Base-by-base conservation (phyloP, 768 basidiomycete species). In the Panaeolus cyanescens region DNA sequence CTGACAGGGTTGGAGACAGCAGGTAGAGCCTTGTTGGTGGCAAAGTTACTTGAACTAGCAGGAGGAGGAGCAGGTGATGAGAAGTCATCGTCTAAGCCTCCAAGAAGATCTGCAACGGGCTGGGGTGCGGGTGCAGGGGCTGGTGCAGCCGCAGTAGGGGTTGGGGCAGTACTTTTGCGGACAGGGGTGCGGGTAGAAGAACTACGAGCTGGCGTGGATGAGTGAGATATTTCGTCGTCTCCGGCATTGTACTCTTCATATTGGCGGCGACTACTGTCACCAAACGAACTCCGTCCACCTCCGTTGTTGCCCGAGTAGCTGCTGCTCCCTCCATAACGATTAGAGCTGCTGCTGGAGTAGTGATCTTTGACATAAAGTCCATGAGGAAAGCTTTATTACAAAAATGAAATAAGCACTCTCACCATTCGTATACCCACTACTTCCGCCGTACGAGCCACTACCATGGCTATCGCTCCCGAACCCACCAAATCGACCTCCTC, bases 211-310 rank as follows among this genome's bases (percentile, higher is more conserved):
- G 81, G 63, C 70, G 76, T 63, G 40, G 69, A 60, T 67, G 73
- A 33, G 4, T 67, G 60, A 6, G 62, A 63, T 32, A 78, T 70
- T 63, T 96, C 95, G 62, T 98, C 96, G 61, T 94, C 94, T 1
- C 96, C 96, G 12, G 96, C 97, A 65, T 96, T 92, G 73, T 99
- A 99, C 72, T 98, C 96, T 68, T 99, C 96, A 65, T 87, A 98
- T 25, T 85, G 83, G 59, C 85, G 77, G 37, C 85, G 71, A 12
- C 72, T 62, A 7, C 74, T 72, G 32, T 93, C 91, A 55, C 84
- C 79, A 75, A 90, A 92, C 1, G 70, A 67, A 19, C 66, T 67
- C 22, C 45, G 25, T 50, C 45, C 45, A 50, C 45, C 45, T 25
- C 45, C 45, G 6, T 28, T 50, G 45, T 25, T 28, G 15, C 45